Conservation (phyloP, 2,329 filamentous ascomycete genomes). For the Cordyceps fumosorosea region DNA sequence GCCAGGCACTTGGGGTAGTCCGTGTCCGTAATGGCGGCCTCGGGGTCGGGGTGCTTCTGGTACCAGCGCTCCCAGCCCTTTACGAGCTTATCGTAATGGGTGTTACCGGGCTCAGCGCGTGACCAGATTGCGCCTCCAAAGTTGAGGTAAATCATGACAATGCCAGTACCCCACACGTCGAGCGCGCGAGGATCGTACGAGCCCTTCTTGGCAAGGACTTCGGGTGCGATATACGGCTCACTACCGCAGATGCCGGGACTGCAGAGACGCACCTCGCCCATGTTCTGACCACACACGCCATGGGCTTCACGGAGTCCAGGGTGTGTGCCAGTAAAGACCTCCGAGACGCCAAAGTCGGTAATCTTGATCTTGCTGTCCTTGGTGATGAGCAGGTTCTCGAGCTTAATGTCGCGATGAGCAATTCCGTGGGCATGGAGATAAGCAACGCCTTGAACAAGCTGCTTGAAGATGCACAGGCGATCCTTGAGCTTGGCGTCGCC, state of each 20-base stretch:
- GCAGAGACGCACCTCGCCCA: constrained; percentile 65
- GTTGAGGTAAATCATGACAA: constrained; percentile 73
- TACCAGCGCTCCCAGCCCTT: constrained; percentile 65
- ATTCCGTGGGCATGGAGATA: constrained; percentile 81
- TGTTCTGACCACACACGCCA: constrained; percentile 66
- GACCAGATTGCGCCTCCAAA: constrained; percentile 70
- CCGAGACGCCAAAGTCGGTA: constrained; percentile 84
- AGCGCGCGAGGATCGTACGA: constrained; percentile 67
- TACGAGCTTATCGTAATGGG: constrained; percentile 59
- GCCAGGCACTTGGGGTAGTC: constrained; percentile 60
- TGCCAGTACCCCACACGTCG: constrained; percentile 80
- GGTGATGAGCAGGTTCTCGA: constrained; percentile 77
- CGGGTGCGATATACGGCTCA: constrained; percentile 79
- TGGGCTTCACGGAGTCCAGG: constrained; percentile 68
- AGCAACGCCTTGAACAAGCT: constrained; percentile 72
- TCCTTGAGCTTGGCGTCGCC: constrained; percentile 59
- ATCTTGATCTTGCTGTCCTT: constrained; percentile 81
- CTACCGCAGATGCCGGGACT: constrained; percentile 78
- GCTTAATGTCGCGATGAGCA: constrained; percentile 84
- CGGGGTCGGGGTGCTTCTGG: constrained; percentile 39
- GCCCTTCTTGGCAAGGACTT: constrained; percentile 64
- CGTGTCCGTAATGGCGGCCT: constrained; percentile 41
- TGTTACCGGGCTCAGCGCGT: constrained; percentile 50
- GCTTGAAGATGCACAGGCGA: constrained; percentile 81
- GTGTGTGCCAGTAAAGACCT: constrained; percentile 77